Evolutionary conservation across 2,329 filamentous ascomycete species (phyloP).

Genomic region (Rhynchosporium secalis): DNA sequence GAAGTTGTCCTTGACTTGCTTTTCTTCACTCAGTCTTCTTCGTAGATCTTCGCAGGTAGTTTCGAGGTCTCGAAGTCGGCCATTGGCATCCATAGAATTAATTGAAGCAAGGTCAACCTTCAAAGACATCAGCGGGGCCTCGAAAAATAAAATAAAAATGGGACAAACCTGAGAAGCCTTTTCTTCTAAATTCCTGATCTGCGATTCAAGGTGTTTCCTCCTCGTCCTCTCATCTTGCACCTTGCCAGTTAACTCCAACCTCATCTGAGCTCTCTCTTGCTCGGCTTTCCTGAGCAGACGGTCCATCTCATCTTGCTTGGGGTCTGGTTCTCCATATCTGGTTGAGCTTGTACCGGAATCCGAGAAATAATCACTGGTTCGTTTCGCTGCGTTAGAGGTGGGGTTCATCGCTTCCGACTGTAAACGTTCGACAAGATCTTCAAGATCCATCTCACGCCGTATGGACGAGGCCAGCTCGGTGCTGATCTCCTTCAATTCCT

Average conservation of each 20-base stretch:
- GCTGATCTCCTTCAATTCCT: conserved; percentile 91
- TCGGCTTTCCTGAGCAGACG: conserved; percentile 80
- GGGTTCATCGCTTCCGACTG: conserved; percentile 70
- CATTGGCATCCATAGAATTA: conserved; percentile 56
- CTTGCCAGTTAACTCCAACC: conserved; percentile 80
- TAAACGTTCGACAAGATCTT: conserved; percentile 86
- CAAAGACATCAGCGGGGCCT: conserved; percentile 26
- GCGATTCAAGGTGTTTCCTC: conserved; percentile 74
- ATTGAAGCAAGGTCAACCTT: conserved; percentile 49
- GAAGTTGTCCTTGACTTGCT: conserved; percentile 86
- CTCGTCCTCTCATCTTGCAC: conserved; percentile 82
- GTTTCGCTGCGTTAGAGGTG: conserved; percentile 56
- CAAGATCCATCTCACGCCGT: conserved; percentile 90
- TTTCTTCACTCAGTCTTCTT: conserved; percentile 80
- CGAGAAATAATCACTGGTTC: conserved; percentile 97
- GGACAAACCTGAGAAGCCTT: conserved; percentile 64
- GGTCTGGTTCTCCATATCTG: conserved; percentile 63
- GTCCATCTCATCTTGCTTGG: conserved; percentile 71
- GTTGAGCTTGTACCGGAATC: conserved; percentile 89
- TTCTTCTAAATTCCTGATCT: conserved; percentile 80
- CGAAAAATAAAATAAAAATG: background rate
- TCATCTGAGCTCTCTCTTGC: conserved; percentile 86
- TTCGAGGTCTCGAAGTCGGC: conserved; percentile 76
- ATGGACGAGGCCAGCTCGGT: conserved; percentile 91
- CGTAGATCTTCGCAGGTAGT: conserved; percentile 77